Conservation (phyloP, 2,329 filamentous ascomycete species). For the Coniochaeta prunicola region DNA sequence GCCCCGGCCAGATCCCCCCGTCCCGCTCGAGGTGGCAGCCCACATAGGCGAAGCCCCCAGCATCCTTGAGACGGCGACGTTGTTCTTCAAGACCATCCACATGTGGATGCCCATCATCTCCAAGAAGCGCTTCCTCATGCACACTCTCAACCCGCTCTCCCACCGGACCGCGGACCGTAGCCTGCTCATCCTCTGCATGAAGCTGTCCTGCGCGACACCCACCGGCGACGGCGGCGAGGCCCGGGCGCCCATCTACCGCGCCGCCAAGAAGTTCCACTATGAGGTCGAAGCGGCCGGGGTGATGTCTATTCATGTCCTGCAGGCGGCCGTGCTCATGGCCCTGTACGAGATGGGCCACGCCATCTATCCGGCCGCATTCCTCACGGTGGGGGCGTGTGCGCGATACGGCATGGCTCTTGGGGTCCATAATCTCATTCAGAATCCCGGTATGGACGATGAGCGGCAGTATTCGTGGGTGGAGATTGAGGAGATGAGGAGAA, state of each 20-base stretch:
- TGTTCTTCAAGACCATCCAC: constrained; percentile 12
- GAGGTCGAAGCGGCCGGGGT: constrained; percentile 17
- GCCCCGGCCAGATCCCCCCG: neutral
- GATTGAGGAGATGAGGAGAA: constrained; percentile 4
- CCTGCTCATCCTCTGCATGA: constrained; percentile 21
- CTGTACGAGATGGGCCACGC: constrained; percentile 24
- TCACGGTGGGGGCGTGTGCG: constrained; percentile 14
- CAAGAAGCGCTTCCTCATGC: constrained; percentile 14
- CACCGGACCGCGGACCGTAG: constrained; percentile 15
- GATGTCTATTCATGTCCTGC: constrained; percentile 18
- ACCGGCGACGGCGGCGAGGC: constrained; percentile 1
- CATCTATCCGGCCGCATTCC: constrained; percentile 26
- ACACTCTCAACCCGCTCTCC: constrained; percentile 12
- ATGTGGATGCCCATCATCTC: constrained; percentile 16
- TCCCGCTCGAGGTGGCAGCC: neutral
- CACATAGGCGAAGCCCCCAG: constrained; percentile 1
- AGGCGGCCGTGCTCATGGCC: constrained; percentile 22
- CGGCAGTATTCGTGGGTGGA: neutral
- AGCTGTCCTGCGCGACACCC: constrained; percentile 11
- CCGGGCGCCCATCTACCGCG: constrained; percentile 11
- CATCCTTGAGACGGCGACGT: constrained; percentile 7
- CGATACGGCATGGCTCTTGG: constrained; percentile 1
- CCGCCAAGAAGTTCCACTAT: constrained; percentile 18
- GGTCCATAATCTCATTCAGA: neutral
- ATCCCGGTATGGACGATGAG: neutral